Conservation (phyloP, 352 stramenopile species). For the Phytophthora litchii region DNA sequence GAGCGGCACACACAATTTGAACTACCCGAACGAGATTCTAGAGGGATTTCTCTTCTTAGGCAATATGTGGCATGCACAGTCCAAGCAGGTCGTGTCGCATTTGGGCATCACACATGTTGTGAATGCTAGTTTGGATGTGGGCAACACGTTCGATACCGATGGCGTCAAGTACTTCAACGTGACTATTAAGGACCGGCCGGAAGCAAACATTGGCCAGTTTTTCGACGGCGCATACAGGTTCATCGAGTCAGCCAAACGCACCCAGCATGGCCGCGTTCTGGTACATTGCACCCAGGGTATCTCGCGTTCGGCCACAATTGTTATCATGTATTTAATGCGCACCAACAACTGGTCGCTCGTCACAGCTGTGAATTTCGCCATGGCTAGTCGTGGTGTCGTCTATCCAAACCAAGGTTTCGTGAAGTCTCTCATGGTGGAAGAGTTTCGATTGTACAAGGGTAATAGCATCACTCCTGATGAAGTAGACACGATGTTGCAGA, state of each 20-base stretch:
- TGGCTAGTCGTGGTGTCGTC: slow-evolving; percentile 76
- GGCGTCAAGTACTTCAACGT: slow-evolving; percentile 79
- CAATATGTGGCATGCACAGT: slow-evolving; percentile 91
- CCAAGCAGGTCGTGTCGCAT: slow-evolving; percentile 72
- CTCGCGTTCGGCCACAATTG: slow-evolving; percentile 78
- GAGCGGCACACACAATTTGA: slow-evolving; percentile 86
- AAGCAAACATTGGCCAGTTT: slow-evolving; percentile 71
- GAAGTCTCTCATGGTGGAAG: slow-evolving; percentile 73
- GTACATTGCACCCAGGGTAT: slow-evolving; percentile 89
- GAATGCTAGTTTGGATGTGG: slow-evolving; percentile 80
- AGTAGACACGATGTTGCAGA: slow-evolving; percentile 74
- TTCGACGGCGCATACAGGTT: slow-evolving; percentile 78
- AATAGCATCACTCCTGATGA: slow-evolving; percentile 76
- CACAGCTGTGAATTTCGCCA: slow-evolving; percentile 80
- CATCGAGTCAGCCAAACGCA: slow-evolving; percentile 81
- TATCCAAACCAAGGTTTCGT: slow-evolving; percentile 88
- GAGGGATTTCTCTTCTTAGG: slow-evolving; percentile 87
- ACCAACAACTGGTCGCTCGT: slow-evolving; percentile 84
- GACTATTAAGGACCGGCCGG: slow-evolving; percentile 80
- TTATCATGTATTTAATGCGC: slow-evolving; percentile 90
- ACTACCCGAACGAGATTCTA: slow-evolving; percentile 90
- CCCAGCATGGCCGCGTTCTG: slow-evolving; percentile 76
- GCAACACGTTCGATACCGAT: slow-evolving; percentile 74
- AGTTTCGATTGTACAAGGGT: slow-evolving; percentile 79
- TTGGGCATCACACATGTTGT: slow-evolving; percentile 87